phyloP scores from a whole-genome alignment of 192 early-diverging fungal genomes.

The Helicostylum pulchrum region DNA sequence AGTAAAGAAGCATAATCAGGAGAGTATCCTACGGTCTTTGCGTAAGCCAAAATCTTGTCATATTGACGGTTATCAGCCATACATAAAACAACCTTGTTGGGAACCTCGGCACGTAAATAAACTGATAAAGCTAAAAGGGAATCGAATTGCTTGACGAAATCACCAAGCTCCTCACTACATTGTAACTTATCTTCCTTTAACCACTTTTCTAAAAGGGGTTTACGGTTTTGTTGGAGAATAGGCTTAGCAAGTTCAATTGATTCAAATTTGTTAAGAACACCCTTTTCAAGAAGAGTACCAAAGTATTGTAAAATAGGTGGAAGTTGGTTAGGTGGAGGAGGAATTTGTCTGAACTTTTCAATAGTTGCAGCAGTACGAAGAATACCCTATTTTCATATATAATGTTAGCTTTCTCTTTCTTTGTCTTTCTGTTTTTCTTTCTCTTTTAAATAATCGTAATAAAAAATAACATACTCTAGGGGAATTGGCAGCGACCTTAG shows the following conservation, averaged over 20 bases:
- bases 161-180: conserved; percentile 97
- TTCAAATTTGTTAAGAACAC: conserved; percentile 92
- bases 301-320: conserved; percentile 98
- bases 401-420: background rate
- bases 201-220: conserved; percentile 96
- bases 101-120: conserved; percentile 91
- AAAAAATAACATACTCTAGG: conserved; percentile 57
- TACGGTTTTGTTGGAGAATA: conserved; percentile 85
- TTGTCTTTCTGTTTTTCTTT: background rate
- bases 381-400: conserved; percentile 60
- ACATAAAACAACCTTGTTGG: conserved; percentile 92
- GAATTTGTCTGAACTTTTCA: conserved; percentile 87
- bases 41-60: conserved; percentile 94
- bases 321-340: conserved; percentile 71
- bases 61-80: conserved; percentile 96
- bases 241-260: conserved; percentile 91
- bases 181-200: conserved; percentile 98
- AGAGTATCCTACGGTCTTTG: conserved; percentile 88
- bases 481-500: conserved; percentile 93
- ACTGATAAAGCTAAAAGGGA: conserved; percentile 88
- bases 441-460: too few relatives aligned
- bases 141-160: conserved; percentile 92
- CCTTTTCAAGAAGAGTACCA: conserved; percentile 91
- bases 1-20: conserved; percentile 91
- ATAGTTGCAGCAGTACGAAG: conserved; percentile 93